A percentile compares a stretch with the other conserved stretches of the same genome.
phyloP scores from a whole-genome alignment of 805 yeast genomes.

The Hagleromyces aurorensis region DNA sequence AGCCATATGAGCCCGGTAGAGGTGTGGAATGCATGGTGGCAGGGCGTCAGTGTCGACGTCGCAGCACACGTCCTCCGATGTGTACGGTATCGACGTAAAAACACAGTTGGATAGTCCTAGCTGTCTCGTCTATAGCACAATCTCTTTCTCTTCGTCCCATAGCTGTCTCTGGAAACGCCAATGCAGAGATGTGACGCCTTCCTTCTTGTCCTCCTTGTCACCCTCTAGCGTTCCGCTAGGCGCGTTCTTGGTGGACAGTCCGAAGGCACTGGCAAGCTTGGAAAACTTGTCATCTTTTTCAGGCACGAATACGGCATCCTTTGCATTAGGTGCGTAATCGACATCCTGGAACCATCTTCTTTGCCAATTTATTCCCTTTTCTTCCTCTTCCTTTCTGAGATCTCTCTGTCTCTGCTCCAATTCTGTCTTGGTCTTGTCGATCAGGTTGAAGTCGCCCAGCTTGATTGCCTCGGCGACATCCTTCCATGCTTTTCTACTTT shows the following conservation, averaged over 20 bases:
- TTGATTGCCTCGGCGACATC: constrained; percentile 84
- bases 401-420: constrained; percentile 85
- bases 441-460: constrained; percentile 64
- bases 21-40: too few species aligned
- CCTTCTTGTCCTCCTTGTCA: constrained; percentile 43
- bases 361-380: constrained; percentile 59
- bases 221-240: constrained; percentile 57
- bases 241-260: constrained; percentile 53
- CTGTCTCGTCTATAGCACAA: constrained; percentile 37
- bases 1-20: too few species aligned
- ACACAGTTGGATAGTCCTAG: too few species aligned
- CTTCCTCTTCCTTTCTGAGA: constrained; percentile 64
- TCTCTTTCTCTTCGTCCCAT: constrained; percentile 55
- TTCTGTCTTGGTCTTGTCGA: constrained; percentile 64
- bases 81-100: too few species aligned
- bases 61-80: too few species aligned
- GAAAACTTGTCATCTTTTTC: constrained; percentile 33
- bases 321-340: constrained; percentile 30
- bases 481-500: constrained; percentile 83
- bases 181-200: constrained; percentile 42
- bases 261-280: constrained; percentile 39
- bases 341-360: constrained; percentile 70
- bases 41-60: too few species aligned
- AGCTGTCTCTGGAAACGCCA: constrained; percentile 59
- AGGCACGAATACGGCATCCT: constrained; percentile 23